A percentile compares a stretch with the other conserved stretches of the same genome.
These are phyloP conservation scores for Cladochytrium replicatum DNA, from an alignment of 192 early-diverging fungal genomes.

Conservation along the genomic window DNA sequence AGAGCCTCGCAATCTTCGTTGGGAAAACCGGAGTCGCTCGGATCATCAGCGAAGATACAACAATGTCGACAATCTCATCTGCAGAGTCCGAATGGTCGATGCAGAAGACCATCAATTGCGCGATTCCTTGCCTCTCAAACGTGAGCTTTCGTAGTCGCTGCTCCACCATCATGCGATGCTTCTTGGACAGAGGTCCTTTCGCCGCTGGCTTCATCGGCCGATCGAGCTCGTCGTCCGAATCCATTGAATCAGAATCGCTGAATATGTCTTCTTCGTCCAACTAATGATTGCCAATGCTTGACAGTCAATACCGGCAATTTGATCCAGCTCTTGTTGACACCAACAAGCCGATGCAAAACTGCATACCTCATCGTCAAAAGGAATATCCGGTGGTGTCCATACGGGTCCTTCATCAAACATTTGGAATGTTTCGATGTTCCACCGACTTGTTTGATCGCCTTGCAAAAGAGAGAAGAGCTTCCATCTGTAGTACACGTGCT, in stretches of 20 bases:
- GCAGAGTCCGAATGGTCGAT: constrained; percentile 76
- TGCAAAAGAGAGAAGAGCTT: constrained; percentile 80
- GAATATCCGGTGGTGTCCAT: constrained; percentile 76
- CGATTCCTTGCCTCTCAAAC: constrained; percentile 46
- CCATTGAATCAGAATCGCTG: constrained; percentile 13
- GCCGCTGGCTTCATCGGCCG: too few relatives aligned
- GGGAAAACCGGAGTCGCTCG: constrained; percentile 43
- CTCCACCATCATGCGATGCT: constrained; percentile 19
- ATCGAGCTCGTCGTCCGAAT: constrained; percentile 35
- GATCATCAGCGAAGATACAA: constrained; percentile 49
- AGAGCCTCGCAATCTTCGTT: constrained; percentile 62
- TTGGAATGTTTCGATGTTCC: constrained; percentile 70
- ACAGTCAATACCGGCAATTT: not conserved
- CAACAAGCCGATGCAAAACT: too few relatives aligned
- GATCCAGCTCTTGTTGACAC: too few relatives aligned
- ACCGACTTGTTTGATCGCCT: constrained; percentile 61
- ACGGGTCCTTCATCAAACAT: constrained; percentile 76
- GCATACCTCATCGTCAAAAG: constrained; percentile 55
- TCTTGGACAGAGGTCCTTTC: not conserved
- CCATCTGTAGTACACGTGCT: constrained; percentile 89
- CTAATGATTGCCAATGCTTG: not conserved
- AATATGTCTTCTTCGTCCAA: constrained; percentile 10
- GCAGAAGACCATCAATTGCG: constrained; percentile 69
- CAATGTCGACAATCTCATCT: constrained; percentile 61
- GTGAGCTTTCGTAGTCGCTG: constrained; percentile 20